Percentiles rank a stretch among this genome's conserved stretches.
Conservation (phyloP, 352 stramenopile species). For the Peronospora belbahrii region DNA sequence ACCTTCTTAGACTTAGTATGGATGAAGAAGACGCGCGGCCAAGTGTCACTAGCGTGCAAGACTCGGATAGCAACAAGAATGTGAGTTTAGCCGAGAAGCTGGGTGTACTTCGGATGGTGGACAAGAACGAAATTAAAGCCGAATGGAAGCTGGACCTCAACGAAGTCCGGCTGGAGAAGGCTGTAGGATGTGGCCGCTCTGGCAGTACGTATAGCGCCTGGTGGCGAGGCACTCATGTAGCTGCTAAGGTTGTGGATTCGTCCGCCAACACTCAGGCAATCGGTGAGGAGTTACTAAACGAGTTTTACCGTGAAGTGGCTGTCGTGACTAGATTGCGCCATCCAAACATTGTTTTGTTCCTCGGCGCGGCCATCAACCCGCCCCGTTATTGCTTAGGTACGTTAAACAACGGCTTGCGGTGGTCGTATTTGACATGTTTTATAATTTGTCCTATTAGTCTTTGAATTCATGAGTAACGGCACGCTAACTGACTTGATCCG, state of each 20-base stretch:
- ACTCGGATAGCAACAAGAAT: constrained; percentile 16
- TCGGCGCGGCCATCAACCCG: constrained; percentile 67
- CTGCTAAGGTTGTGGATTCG: constrained; percentile 71
- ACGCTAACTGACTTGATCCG: constrained; percentile 80
- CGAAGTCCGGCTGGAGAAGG: constrained; percentile 64
- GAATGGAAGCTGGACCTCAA: constrained; percentile 74
- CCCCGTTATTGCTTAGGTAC: constrained; percentile 77
- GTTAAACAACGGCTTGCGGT: constrained; percentile 2
- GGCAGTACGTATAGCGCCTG: constrained; percentile 73
- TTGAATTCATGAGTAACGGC: constrained; percentile 86
- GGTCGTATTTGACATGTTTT: neutral
- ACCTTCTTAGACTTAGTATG: constrained; percentile 54
- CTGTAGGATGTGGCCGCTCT: constrained; percentile 62
- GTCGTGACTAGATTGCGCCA: constrained; percentile 82
- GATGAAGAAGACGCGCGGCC: constrained; percentile 35
- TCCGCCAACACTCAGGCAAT: constrained; percentile 58
- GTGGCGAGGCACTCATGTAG: constrained; percentile 75
- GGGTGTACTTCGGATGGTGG: constrained; percentile 69
- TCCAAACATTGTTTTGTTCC: constrained; percentile 82
- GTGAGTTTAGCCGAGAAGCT: constrained; percentile 59
- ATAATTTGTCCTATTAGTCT: constrained; percentile 34
- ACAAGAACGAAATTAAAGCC: constrained; percentile 80
- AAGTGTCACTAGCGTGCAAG: constrained; percentile 12
- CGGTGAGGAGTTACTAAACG: constrained; percentile 73
- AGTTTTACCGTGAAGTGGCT: constrained; percentile 80